These are phyloP conservation scores for Eleusine coracana DNA, from an alignment of 176 grass and related monocot genomes.

Conservation along the genomic window DNA sequence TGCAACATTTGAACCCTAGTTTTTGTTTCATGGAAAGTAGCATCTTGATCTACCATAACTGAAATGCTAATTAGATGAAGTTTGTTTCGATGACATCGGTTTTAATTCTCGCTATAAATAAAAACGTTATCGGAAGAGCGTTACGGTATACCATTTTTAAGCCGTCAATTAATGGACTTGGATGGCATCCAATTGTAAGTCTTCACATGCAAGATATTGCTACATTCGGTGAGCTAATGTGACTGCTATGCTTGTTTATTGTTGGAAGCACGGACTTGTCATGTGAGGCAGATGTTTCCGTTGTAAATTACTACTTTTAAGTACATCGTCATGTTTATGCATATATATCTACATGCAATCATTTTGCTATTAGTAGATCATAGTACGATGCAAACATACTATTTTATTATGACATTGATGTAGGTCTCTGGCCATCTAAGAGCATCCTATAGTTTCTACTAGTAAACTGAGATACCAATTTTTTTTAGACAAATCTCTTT, in stretches of 20 bases:
- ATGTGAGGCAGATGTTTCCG: constrained; percentile 45
- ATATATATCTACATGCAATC: constrained; percentile 8
- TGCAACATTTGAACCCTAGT: not conserved
- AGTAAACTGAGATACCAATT: not conserved
- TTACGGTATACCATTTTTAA: not conserved
- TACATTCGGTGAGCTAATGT: not conserved
- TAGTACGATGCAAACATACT: constrained; percentile 9
- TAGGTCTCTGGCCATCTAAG: not conserved
- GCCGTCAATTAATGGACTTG: not conserved
- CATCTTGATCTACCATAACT: not conserved
- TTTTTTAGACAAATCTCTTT: not conserved
- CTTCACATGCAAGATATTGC: not conserved
- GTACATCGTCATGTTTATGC: not conserved
- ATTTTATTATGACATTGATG: not conserved
- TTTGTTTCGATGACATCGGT: not conserved
- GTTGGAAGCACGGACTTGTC: not conserved
- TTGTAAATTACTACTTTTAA: constrained; percentile 13
- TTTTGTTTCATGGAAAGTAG: not conserved
- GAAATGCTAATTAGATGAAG: not conserved
- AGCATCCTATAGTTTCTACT: not conserved
- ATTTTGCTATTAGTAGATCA: constrained; percentile 32
- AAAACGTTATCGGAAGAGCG: not conserved
- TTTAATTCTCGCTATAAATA: not conserved
- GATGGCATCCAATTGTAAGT: not conserved
- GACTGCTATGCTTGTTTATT: constrained; percentile 2